Conservation (phyloP, 148 eudicot genomes). For the Cornus florida region DNA sequence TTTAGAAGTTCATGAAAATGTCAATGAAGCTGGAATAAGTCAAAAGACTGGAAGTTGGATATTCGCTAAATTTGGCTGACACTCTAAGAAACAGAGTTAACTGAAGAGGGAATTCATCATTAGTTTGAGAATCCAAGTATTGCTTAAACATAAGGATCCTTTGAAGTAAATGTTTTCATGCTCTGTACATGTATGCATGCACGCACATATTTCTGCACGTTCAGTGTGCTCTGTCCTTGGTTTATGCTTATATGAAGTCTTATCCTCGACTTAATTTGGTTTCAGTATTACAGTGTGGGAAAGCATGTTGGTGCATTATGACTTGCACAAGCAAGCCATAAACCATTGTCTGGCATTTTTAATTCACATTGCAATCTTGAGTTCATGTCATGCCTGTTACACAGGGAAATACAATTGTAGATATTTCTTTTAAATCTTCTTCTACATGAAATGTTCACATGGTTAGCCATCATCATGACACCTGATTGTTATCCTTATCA, state of each 20-base stretch:
- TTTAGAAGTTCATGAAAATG: background rate
- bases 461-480: background rate
- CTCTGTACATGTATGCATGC: background rate
- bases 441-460: background rate
- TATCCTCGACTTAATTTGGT: background rate
- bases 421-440: background rate
- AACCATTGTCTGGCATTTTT: background rate
- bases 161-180: background rate
- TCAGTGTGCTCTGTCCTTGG: background rate
- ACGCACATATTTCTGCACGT: background rate
- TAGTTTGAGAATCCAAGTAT: background rate
- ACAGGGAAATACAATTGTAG: background rate
- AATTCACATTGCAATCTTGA: background rate
- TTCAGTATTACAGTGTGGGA: background rate
- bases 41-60: background rate
- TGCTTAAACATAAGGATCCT: too few relatives aligned
- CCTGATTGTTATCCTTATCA: slow-evolving; percentile 1
- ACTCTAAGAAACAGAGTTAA: background rate
- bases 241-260: background rate
- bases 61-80: background rate
- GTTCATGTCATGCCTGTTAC: background rate
- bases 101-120: too few relatives aligned
- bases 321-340: background rate
- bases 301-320: background rate
- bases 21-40: background rate